Evolutionary conservation across 345 rosid species (phyloP).

Genomic region (Dovyalis caffra): DNA sequence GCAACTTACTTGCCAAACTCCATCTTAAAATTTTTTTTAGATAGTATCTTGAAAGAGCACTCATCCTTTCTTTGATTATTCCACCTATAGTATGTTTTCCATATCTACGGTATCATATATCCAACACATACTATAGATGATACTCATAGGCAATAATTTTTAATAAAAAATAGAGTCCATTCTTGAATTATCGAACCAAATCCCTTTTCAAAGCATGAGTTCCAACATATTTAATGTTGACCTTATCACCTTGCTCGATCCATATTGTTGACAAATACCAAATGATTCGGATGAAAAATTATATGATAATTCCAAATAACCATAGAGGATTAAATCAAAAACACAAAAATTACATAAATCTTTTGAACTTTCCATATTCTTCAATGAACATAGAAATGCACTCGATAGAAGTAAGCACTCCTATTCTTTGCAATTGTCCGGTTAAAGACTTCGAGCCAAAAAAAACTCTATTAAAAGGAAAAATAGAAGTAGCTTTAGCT

Average conservation of each 20-base stretch:
- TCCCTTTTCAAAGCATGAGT: conserved; percentile 95
- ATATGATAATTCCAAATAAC: conserved; percentile 7
- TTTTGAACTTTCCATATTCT: conserved; percentile 66
- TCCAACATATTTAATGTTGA: conserved; percentile 93
- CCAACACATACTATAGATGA: background rate
- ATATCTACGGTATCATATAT: conserved; percentile 45
- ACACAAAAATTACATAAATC: conserved; percentile 43
- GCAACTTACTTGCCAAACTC: conserved; percentile 83
- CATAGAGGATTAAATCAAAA: conserved; percentile 3
- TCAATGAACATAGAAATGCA: conserved; percentile 61
- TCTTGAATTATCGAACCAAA: conserved; percentile 64
- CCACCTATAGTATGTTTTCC: conserved; percentile 88
- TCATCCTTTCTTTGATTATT: conserved; percentile 77
- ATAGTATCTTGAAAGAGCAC: conserved; percentile 90
- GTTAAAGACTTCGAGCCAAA: conserved; percentile 71
- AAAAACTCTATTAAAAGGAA: conserved; percentile 57
- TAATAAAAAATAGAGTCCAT: background rate
- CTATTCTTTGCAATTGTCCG: conserved; percentile 68
- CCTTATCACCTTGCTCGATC: conserved; percentile 98
- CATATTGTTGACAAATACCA: conserved; percentile 50
- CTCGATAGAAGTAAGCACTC: conserved; percentile 51
- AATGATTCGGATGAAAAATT: conserved; percentile 3
- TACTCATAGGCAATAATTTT: background rate
- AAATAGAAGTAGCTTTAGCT: background rate
- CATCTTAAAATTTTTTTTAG: conserved; percentile 93